Evolutionary conservation across 148 eudicot species (phyloP), one percentile per base, ranked within the genome.

Genomic region (Heliamphora exappendiculata): DNA sequence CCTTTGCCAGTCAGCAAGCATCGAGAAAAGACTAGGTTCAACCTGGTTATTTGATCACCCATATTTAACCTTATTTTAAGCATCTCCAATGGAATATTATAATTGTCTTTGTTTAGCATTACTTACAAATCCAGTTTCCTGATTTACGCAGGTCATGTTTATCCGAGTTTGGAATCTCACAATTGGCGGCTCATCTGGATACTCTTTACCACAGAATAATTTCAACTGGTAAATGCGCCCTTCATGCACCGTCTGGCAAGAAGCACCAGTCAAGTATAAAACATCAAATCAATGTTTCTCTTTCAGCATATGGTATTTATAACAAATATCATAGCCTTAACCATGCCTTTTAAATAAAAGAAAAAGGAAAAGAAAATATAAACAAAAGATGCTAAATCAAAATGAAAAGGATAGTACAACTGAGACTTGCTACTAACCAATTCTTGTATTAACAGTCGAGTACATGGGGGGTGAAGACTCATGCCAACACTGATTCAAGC

Each of bases 191-290:
- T 81, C 73, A 45, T 87, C 88, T 31, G 90, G 90, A 74, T 87
- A 87, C n/a, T 85, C 86, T 62, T 67, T 82, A 51, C 88, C 86
- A 54, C 90, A 87, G 72, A 87, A 83, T 63, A 87, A 44, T 73
- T 87, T 87, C 73, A 87, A 78, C 76, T 87, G 90, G 73, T 87
- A 87, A 71, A 87, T 87, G 19, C 90, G 87, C 41, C 90, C 88
- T 75, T 87, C 90, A 67, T 87, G 84, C 39, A 83, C 85, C 77
- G 84, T 87, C 90, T 87, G 84, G 55, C 77, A 55, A 63, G 45
- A n/a, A 45, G 62, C 45, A 65, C 10, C 24, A 75, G 29, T 59
- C 67, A 58, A 28, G 67, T 41, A 37, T 28, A 49, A n/a, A 62
- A 24, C 16, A 44, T 59, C 57, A 44, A 7, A 44, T 59, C 57